A percentile compares a stretch with the other conserved stretches of the same genome.
Evolutionary conservation across 2,329 filamentous ascomycete genomes (phyloP).

Genomic region (Neospermospora avenae): DNA sequence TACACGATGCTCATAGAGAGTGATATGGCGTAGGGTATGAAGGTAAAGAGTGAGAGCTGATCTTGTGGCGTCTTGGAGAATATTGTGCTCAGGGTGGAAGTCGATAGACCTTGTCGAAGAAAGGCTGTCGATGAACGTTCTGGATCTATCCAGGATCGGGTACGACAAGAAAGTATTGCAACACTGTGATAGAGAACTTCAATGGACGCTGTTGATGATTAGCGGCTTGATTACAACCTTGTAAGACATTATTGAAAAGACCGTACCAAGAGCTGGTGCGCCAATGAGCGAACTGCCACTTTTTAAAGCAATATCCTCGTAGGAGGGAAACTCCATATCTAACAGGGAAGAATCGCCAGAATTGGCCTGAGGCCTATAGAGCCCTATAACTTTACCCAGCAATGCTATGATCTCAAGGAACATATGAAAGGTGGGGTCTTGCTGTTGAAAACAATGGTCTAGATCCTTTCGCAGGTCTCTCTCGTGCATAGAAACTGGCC

Average conservation of each 20-base stretch:
- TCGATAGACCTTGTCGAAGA: conserved; percentile 25
- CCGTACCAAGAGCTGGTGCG: conserved; percentile 20
- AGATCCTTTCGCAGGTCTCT: conserved; percentile 55
- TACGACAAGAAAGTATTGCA: conserved; percentile 58
- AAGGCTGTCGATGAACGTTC: conserved; percentile 25
- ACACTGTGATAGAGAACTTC: conserved; percentile 64
- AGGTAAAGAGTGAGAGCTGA: conserved; percentile 47
- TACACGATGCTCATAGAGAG: conserved; percentile 61
- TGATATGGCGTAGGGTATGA: conserved; percentile 60
- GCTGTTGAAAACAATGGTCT: conserved; percentile 47
- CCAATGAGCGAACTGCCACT: conserved; percentile 20
- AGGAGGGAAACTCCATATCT: conserved; percentile 28
- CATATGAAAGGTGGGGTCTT: conserved; percentile 54
- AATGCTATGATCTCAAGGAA: conserved; percentile 52
- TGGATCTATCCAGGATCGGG: conserved; percentile 22
- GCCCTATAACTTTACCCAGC: conserved; percentile 55
- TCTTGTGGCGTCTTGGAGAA: conserved; percentile 35
- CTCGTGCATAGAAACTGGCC: conserved; percentile 58
- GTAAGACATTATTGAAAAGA: neutral
- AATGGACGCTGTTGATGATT: conserved; percentile 47
- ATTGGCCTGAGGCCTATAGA: conserved; percentile 51
- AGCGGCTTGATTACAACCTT: neutral
- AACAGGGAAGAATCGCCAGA: conserved; percentile 32
- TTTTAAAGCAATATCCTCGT: conserved; percentile 32
- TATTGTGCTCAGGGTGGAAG: conserved; percentile 20